A percentile compares a stretch with the other conserved stretches of the same genome.
Conservation (phyloP, 768 basidiomycete genomes). For the Glaciozyma martinii region DNA sequence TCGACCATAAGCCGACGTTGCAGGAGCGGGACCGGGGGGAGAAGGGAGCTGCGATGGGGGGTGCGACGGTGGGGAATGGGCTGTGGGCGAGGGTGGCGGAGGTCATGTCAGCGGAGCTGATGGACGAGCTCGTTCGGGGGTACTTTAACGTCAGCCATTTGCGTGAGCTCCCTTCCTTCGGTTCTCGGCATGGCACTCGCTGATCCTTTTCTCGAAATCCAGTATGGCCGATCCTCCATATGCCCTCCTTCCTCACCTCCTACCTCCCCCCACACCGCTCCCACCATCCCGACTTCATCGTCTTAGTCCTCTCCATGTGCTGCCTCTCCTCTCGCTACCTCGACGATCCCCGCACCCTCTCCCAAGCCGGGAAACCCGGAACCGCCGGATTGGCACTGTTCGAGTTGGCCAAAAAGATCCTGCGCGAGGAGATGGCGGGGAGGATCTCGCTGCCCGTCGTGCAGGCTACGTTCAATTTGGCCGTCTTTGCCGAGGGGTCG, state of each 20-base stretch:
- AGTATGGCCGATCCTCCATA: neutral
- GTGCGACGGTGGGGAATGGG: neutral
- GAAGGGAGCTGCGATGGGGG: neutral
- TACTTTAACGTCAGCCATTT: slow-evolving; percentile 2
- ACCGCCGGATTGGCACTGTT: neutral
- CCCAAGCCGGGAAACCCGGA: neutral
- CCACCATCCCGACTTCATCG: neutral
- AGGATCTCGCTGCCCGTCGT: neutral
- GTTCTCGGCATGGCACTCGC: neutral
- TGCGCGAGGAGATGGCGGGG: neutral
- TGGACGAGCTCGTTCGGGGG: neutral
- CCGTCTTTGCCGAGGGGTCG: neutral
- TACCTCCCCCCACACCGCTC: neutral
- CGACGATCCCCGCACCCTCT: neutral
- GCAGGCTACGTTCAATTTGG: neutral
- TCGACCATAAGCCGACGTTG: too few relatives aligned
- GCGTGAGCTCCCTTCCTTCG: neutral
- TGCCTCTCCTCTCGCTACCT: slow-evolving; percentile 1
- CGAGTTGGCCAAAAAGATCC: neutral
- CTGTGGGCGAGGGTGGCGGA: neutral
- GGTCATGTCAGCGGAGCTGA: neutral
- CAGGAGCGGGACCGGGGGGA: too few relatives aligned
- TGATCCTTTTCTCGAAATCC: neutral
- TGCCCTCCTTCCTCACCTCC: neutral
- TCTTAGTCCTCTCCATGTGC: neutral